Evolutionary conservation across 768 basidiomycete species (phyloP), one percentile per base, ranked within the genome.

Genomic region (Podaxis sp.): DNA sequence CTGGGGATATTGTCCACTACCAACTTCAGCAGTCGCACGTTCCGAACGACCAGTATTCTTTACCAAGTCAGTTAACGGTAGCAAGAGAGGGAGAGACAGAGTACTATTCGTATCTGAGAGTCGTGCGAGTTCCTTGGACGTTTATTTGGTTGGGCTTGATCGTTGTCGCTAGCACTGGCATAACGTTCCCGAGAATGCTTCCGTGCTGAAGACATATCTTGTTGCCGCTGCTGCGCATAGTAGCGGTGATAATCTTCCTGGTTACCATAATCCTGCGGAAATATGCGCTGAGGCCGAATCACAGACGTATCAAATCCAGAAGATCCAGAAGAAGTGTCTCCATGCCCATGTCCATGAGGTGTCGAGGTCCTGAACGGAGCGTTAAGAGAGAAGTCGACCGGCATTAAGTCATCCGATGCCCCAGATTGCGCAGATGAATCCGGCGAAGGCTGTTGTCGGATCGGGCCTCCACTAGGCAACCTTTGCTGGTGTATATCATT

Each of bases 371-470:
- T 46, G 44, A 61, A 61, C 6, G 52, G 55, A 38, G 10, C 51
- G 14, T 13, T 44, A n/a, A 18, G 18, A 16, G 42, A n/a, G 42
- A 42, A 4, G 35, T 21, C 5, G 18, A 44, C 52, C n/a, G 18
- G 59, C 23, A 44, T 32, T 14, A 18, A 32, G 13, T 36, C 52
- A 14, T 54, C 44, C 5, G 47, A 38, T 11, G 47, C 2, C 4
- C 38, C 38, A 4, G 59, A 61, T 16, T 36, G 52, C 3, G 21
- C 47, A 10, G 52, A 54, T 13, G 44, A 38, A 44, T 55, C 59
- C 13, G 59, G 59, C 3, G 59, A 54, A 23, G 52, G 52, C 16
- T 54, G 53, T 46, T 61, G 59, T 23, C 36, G 59, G 25, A 61
- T 9, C 10, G 35, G 36, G 21, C 13, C 23, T 10, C 28, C 55